Evolutionary conservation across 495 filamentous ascomycete species (phyloP).

Genomic region (Apiosordaria backusii): DNA sequence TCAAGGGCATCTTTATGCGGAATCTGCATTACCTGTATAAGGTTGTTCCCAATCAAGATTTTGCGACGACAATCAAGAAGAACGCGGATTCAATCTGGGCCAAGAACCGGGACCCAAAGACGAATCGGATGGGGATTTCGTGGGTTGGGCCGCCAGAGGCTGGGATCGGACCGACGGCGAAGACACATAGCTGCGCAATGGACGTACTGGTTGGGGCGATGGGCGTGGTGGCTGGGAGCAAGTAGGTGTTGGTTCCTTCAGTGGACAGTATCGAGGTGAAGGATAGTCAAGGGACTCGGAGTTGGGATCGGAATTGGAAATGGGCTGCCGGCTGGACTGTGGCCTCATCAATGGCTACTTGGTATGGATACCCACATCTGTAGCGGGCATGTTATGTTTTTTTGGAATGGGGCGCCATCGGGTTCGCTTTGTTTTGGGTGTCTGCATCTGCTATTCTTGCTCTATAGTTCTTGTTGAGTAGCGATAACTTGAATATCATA

Average conservation of each 20-base stretch:
- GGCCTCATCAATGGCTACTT: not conserved
- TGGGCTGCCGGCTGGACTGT: not conserved
- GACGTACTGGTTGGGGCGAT: slow-evolving; percentile 68
- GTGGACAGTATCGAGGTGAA: not conserved
- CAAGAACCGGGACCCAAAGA: slow-evolving; percentile 50
- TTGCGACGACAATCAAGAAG: slow-evolving; percentile 52
- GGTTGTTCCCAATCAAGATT: slow-evolving; percentile 48
- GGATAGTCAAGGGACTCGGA: not conserved
- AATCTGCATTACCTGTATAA: slow-evolving; percentile 59
- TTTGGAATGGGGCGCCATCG: not conserved
- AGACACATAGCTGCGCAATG: slow-evolving; percentile 62
- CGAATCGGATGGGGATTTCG: slow-evolving; percentile 50
- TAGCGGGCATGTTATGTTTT: too few species aligned
- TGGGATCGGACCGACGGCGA: slow-evolving; percentile 37
- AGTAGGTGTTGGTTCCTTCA: not conserved
- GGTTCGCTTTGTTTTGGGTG: not conserved
- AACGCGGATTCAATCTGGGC: slow-evolving; percentile 68
- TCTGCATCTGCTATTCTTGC: not conserved
- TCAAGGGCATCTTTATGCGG: slow-evolving; percentile 77
- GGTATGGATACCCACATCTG: not conserved
- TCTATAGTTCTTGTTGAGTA: not conserved
- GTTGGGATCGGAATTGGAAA: not conserved
- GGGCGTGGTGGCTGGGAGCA: slow-evolving; percentile 24
- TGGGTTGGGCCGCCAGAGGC: slow-evolving; percentile 60
- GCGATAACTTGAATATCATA: not conserved